Conservation (phyloP, 2,329 filamentous ascomycete species). For the Didymella glomerata region DNA sequence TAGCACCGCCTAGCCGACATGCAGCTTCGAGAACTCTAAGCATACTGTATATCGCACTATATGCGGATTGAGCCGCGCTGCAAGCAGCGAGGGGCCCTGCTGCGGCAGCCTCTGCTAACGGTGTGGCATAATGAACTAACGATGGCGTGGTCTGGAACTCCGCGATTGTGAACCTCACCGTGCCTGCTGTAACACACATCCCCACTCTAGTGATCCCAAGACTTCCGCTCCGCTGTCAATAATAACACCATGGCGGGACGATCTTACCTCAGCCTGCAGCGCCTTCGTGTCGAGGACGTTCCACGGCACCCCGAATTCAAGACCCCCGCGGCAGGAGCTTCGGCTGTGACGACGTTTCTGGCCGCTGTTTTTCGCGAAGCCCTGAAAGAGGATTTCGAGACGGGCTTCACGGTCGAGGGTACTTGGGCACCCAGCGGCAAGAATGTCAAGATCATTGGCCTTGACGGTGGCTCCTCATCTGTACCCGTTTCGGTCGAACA, state of each 20-base stretch:
- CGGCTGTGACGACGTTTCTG: conserved; percentile 29
- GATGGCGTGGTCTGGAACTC: conserved; percentile 14
- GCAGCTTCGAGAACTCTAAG: background rate
- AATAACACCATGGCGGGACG: conserved; percentile 19
- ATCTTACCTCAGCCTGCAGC: conserved; percentile 20
- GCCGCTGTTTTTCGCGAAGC: conserved; percentile 31
- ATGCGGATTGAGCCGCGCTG: background rate
- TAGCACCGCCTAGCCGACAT: background rate
- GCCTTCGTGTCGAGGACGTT: conserved; percentile 24
- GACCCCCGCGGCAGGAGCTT: conserved; percentile 4
- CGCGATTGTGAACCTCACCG: conserved; percentile 1
- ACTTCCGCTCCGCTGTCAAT: conserved; percentile 27
- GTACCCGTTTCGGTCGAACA: conserved; percentile 30
- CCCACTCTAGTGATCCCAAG: conserved; percentile 21
- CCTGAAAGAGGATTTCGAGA: conserved; percentile 27
- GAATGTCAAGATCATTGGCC: conserved; percentile 24
- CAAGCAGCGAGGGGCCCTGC: background rate
- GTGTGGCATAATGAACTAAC: background rate
- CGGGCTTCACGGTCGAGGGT: conserved; percentile 24
- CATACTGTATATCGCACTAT: background rate
- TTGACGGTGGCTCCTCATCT: conserved; percentile 4
- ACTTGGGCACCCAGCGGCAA: conserved; percentile 23
- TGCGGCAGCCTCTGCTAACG: background rate
- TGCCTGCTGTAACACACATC: conserved; percentile 16
- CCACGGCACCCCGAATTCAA: conserved; percentile 31